These are phyloP conservation scores for Zymoseptoria tritici DNA, from an alignment of 2,329 filamentous ascomycete species.

Conservation along the genomic window DNA sequence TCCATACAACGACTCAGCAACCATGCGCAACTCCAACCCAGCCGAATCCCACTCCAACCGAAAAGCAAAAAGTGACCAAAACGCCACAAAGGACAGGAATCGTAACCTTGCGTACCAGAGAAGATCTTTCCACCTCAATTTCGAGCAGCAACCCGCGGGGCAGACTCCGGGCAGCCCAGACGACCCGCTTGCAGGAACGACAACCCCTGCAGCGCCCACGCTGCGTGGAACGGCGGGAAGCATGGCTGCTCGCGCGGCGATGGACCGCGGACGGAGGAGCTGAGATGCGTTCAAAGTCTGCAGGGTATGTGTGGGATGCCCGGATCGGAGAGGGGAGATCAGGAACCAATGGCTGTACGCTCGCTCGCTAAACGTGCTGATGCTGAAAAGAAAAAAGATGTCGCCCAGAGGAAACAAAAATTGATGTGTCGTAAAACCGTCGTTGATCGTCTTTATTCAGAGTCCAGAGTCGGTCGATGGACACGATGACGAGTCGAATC, in stretches of 20 bases:
- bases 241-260: background rate
- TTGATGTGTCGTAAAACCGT: background rate
- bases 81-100: background rate
- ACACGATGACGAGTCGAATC: background rate
- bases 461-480: too few relatives aligned
- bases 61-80: background rate
- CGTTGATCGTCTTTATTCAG: background rate
- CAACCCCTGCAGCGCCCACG: background rate
- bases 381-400: too few relatives aligned
- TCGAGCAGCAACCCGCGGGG: background rate
- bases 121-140: background rate
- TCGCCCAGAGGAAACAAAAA: background rate
- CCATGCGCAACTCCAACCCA: background rate
- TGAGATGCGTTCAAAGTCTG: background rate
- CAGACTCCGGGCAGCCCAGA: background rate
- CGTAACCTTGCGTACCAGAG: background rate
- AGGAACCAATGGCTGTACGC: background rate
- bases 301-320: background rate
- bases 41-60: background rate
- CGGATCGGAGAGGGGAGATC: background rate
- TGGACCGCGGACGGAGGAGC: background rate
- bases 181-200: background rate
- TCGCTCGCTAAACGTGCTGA: background rate
- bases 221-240: background rate
- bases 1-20: background rate